These are phyloP conservation scores for Rubroboletus satanas DNA, from an alignment of 768 basidiomycete genomes.

Conservation along the genomic window DNA sequence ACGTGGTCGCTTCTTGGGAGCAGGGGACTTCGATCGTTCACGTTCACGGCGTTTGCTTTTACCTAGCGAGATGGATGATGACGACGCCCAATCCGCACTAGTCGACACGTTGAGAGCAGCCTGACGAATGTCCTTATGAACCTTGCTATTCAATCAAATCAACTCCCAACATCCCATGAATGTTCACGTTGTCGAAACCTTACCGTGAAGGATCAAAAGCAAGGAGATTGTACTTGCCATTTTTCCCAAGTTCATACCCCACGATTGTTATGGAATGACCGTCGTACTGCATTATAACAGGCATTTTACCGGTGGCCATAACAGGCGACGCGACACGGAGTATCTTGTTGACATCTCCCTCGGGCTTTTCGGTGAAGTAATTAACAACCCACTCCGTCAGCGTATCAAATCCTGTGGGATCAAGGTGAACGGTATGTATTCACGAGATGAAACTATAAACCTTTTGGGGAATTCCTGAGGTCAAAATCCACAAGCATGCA, in stretches of 20 bases:
- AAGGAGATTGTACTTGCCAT: conserved; percentile 59
- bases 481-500: conserved; percentile 66
- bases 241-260: conserved; percentile 69
- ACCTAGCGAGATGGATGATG: conserved; percentile 5
- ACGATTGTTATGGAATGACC: conserved; percentile 88
- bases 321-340: conserved; percentile 52
- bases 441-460: conserved; percentile 29
- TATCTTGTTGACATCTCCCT: conserved; percentile 47
- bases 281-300: conserved; percentile 75
- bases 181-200: conserved; percentile 15
- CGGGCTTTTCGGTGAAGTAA: conserved; percentile 54
- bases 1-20: conserved; percentile 30
- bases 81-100: conserved; percentile 4
- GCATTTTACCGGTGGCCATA: conserved; percentile 60
- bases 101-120: conserved; percentile 16
- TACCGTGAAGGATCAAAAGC: conserved; percentile 76
- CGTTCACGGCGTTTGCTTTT: conserved; percentile 23
- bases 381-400: conserved; percentile 71
- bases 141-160: conserved; percentile 9
- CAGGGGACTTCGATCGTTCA: conserved; percentile 18
- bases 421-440: neutral
- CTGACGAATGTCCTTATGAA: conserved; percentile 13
- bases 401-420: conserved; percentile 37
- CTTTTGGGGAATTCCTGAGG: conserved; percentile 39
- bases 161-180: neutral